A percentile compares a stretch with the other conserved stretches of the same genome.
Evolutionary conservation across 164 flowering plant genomes (phyloP).

Genomic region (Vitis amurensis): DNA sequence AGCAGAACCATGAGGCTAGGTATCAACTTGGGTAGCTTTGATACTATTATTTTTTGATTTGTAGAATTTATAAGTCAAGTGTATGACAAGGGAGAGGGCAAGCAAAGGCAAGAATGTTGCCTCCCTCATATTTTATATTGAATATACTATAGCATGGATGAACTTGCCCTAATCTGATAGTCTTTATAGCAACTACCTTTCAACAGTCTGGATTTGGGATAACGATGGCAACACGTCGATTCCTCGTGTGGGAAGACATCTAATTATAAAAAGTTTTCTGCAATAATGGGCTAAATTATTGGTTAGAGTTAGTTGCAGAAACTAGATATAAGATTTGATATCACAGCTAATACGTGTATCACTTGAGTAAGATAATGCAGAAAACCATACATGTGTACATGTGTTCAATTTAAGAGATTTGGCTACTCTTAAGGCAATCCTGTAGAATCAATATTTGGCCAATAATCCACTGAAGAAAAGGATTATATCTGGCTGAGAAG

Average conservation of each 20-base stretch:
- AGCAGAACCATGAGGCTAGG: no score
- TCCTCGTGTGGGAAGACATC: neutral
- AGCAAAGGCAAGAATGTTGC: neutral
- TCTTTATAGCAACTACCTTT: neutral
- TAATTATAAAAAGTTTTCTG: neutral
- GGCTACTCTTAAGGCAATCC: neutral
- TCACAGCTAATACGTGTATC: neutral
- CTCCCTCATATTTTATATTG: slow-evolving; percentile 2
- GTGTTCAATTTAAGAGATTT: neutral
- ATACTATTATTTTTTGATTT: no score
- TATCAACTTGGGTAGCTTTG: no score
- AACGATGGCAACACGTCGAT: neutral
- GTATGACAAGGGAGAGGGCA: neutral
- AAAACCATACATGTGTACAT: neutral
- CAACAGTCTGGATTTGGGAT: neutral
- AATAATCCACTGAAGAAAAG: neutral
- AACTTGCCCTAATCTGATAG: neutral
- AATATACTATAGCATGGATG: neutral
- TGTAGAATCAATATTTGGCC: neutral
- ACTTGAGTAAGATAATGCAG: neutral
- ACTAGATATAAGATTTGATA: neutral
- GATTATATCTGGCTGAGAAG: neutral
- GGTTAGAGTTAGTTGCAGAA: neutral
- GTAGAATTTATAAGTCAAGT: no score
- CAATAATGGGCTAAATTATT: neutral